Base-by-base conservation (phyloP, 805 yeast species). In the Kuraishia ogatae region DNA sequence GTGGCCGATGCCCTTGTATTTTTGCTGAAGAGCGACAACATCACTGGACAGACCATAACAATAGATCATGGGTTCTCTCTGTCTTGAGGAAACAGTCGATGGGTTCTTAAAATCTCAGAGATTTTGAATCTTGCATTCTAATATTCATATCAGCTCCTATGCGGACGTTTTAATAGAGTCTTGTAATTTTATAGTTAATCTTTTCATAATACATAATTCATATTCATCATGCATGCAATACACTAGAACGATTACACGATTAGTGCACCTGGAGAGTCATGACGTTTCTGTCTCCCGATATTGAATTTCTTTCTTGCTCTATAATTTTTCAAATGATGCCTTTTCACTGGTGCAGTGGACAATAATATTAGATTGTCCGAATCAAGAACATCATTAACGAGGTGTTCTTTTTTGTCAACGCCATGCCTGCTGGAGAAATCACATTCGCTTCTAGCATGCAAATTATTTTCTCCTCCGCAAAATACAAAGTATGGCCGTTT, bases 41-140 rank as follows among this genome's bases (percentile, higher is more conserved):
- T 70, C 11, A 69, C 71, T 1, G 74, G 73, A 0, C 67, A 68
- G 53, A 60, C 61, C 35, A 28, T 70, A 0, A 63, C 66, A 1
- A 58, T 69, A 7, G 73, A 70, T 56, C 61, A 63, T 50, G 73
- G 72, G 17, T 56, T 53, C 20, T 39, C 56, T 8, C 22, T 58
- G 21, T 35, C 43, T 11, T 35, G 43, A 35, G 43, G 13, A 35
- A 35, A 15, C 17, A 5, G 13, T 5, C 6, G 13, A 35, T 17
- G 17, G 4, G 43, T 3, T 8, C 43, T 3, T 10, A 5, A 17
- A 35, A 7, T 7, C 13, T 3, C n/a, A 35, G 43, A 35, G 43
- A 35, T 11, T 10, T 11, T 11, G 43, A 15, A 11, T 35, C 43
- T 35, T 17, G 3, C n/a, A 8, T 15, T 15, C 13, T 35, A 35